These are phyloP conservation scores for Hymenoscyphus albidus DNA, from an alignment of 2,329 filamentous ascomycete species.

Conservation along the genomic window DNA sequence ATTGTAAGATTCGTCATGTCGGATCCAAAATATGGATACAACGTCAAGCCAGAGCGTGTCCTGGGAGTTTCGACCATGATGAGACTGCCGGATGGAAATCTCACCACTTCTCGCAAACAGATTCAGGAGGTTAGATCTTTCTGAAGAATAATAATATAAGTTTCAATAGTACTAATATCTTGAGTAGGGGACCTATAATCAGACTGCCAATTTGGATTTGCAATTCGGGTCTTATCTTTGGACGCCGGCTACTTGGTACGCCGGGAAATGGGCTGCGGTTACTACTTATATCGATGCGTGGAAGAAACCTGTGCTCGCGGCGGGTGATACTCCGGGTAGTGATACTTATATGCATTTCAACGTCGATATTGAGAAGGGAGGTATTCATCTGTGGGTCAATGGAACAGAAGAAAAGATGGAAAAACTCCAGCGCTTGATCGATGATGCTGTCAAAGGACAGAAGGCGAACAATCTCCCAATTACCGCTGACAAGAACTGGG, in stretches of 20 bases:
- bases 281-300: not conserved
- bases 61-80: not conserved
- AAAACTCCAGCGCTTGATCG: not conserved
- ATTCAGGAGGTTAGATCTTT: not conserved
- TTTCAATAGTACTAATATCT: too few relatives aligned
- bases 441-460: not conserved
- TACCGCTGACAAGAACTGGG: not conserved
- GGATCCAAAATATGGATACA: not conserved
- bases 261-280: not conserved
- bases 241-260: not conserved
- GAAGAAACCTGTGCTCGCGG: not conserved
- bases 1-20: not conserved
- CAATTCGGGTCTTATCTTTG: not conserved
- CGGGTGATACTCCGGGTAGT: not conserved
- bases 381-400: constrained; percentile 1
- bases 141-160: too few relatives aligned
- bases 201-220: not conserved
- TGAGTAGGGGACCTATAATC: not conserved
- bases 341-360: not conserved
- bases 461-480: not conserved
- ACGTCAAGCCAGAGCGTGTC: not conserved
- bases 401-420: not conserved
- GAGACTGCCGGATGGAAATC: not conserved
- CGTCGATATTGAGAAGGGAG: not conserved
- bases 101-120: not conserved